phyloP scores from a whole-genome alignment of 164 flowering plant genomes.

The Berberis vulgaris region DNA sequence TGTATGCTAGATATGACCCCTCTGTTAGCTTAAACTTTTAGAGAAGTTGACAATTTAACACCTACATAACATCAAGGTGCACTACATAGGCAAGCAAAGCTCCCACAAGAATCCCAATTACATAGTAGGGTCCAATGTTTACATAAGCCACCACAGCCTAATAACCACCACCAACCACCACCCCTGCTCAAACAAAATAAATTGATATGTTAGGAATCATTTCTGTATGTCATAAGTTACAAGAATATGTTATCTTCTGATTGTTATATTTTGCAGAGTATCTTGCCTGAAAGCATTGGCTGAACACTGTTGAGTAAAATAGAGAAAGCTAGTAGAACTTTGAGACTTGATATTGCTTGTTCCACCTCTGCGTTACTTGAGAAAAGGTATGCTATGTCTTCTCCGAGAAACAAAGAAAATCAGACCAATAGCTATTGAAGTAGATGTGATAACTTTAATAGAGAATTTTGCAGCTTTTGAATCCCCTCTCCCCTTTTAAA shows the following conservation, averaged over 20 bases:
- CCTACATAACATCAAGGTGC: no score
- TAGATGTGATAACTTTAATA: neutral
- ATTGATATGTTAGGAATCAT: no score
- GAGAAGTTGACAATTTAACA: no score
- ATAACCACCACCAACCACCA: slow-evolving; percentile 1
- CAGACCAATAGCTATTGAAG: neutral
- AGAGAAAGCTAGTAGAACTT: neutral
- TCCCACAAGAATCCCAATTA: no score
- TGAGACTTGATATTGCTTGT: neutral
- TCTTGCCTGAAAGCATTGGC: neutral
- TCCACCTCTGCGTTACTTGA: neutral
- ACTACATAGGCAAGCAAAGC: no score
- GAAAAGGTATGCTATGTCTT: neutral
- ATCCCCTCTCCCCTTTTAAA: neutral
- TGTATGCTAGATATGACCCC: no score
- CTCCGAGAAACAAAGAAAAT: neutral
- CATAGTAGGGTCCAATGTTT: no score
- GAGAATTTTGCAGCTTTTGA: slow-evolving; percentile 2
- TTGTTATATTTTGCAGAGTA: no score
- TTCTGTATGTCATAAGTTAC: no score
- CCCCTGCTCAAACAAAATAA: neutral
- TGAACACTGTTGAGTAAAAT: neutral
- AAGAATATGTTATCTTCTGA: no score
- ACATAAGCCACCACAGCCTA: neutral
- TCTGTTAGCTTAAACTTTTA: no score